Percentiles rank a stretch among this genome's conserved stretches.
phyloP scores from a whole-genome alignment of 2,329 filamentous ascomycete species.

The Colletotrichum godetiae region DNA sequence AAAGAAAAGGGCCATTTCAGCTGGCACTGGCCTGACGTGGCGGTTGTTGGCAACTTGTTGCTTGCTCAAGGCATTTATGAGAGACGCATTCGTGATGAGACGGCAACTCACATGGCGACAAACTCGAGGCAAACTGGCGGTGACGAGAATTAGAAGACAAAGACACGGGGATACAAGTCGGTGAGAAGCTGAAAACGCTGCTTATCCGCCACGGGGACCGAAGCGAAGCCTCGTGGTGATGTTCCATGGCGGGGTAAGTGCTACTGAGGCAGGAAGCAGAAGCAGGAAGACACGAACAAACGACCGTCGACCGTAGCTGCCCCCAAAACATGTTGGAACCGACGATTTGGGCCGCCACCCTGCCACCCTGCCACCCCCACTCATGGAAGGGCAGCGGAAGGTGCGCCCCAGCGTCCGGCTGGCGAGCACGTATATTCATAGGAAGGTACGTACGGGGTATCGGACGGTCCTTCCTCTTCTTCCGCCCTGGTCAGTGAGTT shows the following conservation, averaged over 20 bases:
- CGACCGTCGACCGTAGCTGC: neutral
- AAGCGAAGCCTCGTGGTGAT: neutral
- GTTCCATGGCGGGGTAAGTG: neutral
- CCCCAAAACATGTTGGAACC: neutral
- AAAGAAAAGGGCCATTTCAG: slow-evolving; percentile 11
- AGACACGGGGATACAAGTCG: neutral
- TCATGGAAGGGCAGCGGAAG: slow-evolving; percentile 4
- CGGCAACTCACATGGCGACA: neutral
- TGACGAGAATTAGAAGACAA: too few species aligned
- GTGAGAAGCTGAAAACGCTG: neutral
- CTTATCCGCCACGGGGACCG: neutral
- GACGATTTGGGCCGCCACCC: neutral
- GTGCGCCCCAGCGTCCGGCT: neutral
- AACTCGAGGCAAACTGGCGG: neutral
- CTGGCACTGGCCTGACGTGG: neutral
- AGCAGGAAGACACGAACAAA: neutral
- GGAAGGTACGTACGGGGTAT: too few species aligned
- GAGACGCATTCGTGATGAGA: neutral
- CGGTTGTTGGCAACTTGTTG: neutral
- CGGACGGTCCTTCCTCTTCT: neutral
- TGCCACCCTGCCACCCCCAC: neutral
- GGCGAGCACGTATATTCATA: neutral
- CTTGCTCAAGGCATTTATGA: neutral
- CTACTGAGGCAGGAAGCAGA: neutral
- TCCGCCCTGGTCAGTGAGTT: neutral